Evolutionary conservation across 192 early-diverging fungal genomes (phyloP), one percentile per base, ranked within the genome.

Genomic region (Jimgerdemannia flammicorona): DNA sequence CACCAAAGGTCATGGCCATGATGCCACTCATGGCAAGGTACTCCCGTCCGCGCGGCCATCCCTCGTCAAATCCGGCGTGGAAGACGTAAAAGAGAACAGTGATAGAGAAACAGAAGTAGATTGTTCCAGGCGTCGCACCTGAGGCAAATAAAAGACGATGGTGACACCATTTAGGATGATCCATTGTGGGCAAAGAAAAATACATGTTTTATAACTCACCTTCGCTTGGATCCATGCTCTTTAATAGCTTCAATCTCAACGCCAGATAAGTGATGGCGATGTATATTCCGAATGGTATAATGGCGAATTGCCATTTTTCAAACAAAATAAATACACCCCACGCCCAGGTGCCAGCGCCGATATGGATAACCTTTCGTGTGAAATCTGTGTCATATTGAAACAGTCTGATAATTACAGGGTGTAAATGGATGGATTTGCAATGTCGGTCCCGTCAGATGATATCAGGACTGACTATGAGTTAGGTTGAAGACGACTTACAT

Each of bases 1-100:
- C 78, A 19, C 78, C 78, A 66, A 68, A 70, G 43, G 78, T 79
- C 78, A 79, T 79, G 3, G 74, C 78, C 70, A 79, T 75, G 4
- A 79, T 67, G 7, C 78, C 78, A 67, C 69, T 74, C 41, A 71
- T 10, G 43, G 49, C 64, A 9, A 64, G 19, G 40, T 74, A 64
- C 3, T 69, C 43, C 29, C 64, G 72, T 3, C 65, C 20, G 39
- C 63, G 67, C 63, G 65, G 65, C 39, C 42, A 66, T 6, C 72
- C 72, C 3, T 54, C 9, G 66, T 78, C 70, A 40, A 70, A 72
- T 11, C 20, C 42, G 19, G 64, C 39, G 41, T 20, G 67, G 44
- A 63, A 29, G n/a, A 49, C 43, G 9, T 75, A 40, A 42, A 75
- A 75, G 9, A 79, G 54, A 9, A 59, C 43, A 59, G 78, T 43